phyloP scores from a whole-genome alignment of 2,329 filamentous ascomycete genomes.

The Beauveria australis region DNA sequence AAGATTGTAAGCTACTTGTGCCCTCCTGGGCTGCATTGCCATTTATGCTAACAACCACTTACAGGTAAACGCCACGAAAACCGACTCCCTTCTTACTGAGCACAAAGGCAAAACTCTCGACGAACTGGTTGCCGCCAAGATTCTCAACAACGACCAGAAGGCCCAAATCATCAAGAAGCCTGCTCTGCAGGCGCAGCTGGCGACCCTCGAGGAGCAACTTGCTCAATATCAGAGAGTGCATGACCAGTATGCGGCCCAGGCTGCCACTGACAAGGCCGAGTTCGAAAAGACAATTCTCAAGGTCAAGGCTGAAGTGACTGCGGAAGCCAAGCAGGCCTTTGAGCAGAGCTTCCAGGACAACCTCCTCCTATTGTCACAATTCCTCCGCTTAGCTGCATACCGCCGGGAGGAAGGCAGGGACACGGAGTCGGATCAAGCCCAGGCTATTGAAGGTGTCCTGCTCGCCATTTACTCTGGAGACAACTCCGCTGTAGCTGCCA shows the following conservation, averaged over 20 bases:
- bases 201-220: constrained; percentile 66
- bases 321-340: constrained; percentile 40
- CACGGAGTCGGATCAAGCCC: constrained; percentile 60
- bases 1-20: constrained; percentile 61
- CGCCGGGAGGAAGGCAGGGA: constrained; percentile 63
- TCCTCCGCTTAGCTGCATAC: constrained; percentile 70
- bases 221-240: constrained; percentile 68
- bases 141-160: constrained; percentile 77
- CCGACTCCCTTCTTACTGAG: constrained; percentile 60
- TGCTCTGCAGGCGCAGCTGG: constrained; percentile 57
- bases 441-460: constrained; percentile 72
- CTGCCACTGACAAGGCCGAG: constrained; percentile 50
- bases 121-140: constrained; percentile 59
- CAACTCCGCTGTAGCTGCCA: constrained; percentile 62
- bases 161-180: constrained; percentile 72
- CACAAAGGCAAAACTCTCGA: constrained; percentile 65
- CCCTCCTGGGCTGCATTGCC: background rate
- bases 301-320: constrained; percentile 44
- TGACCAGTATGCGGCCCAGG: constrained; percentile 57
- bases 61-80: constrained; percentile 63
- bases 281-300: constrained; percentile 51
- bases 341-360: constrained; percentile 54
- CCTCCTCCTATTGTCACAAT: constrained; percentile 66
- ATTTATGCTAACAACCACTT: background rate
- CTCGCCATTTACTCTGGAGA: constrained; percentile 74